These are phyloP conservation scores for Ophioceras dolichostomum DNA, from an alignment of 2,329 filamentous ascomycete species.

Conservation along the genomic window DNA sequence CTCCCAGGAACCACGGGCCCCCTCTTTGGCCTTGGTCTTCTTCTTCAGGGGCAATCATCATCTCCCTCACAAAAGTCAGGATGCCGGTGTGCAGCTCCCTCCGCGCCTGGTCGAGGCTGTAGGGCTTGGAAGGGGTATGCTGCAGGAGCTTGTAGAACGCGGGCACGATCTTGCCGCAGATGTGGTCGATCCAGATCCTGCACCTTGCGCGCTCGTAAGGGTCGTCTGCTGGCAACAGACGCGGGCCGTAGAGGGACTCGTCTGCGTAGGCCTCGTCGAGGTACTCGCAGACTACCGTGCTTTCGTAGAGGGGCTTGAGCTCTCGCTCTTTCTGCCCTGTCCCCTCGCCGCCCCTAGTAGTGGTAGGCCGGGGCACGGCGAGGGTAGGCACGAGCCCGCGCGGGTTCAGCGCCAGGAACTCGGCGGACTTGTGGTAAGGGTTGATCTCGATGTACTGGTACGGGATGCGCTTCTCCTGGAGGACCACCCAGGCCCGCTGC, in stretches of 20 bases:
- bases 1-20: conserved; percentile 58
- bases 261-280: conserved; percentile 57
- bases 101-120: conserved; percentile 39
- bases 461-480: conserved; percentile 60
- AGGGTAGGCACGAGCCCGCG: conserved; percentile 66
- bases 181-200: conserved; percentile 64
- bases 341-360: conserved; percentile 49
- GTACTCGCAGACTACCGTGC: conserved; percentile 61
- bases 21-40: too few species aligned
- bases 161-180: conserved; percentile 54
- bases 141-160: conserved; percentile 53
- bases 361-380: conserved; percentile 45
- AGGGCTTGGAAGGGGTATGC: conserved; percentile 35
- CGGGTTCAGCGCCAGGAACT: conserved; percentile 60
- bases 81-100: conserved; percentile 45
- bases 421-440: conserved; percentile 60
- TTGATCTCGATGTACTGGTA: conserved; percentile 72
- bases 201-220: conserved; percentile 52
- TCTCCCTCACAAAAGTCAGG: conserved; percentile 47
- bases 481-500: conserved; percentile 60
- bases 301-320: conserved; percentile 57
- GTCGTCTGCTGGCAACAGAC: conserved; percentile 43
- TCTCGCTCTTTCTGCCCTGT: conserved; percentile 13
- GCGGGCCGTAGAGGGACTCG: conserved; percentile 24
- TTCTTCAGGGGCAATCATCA: conserved; percentile 35